These are phyloP conservation scores for Trypanosoma rangeli DNA, from an alignment of 208 protist genomes.

Conservation along the genomic window DNA sequence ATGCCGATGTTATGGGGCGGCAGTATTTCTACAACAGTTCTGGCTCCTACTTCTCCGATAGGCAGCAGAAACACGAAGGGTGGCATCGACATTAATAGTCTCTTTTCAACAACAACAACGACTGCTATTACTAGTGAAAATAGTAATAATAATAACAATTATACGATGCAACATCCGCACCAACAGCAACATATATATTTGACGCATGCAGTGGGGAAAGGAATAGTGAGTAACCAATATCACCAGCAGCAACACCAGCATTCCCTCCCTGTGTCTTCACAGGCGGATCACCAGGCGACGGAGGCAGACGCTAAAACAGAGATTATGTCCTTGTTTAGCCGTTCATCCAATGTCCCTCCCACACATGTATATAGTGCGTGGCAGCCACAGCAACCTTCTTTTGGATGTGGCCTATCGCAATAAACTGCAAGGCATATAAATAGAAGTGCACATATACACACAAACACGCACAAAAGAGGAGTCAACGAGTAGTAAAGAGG, in stretches of 20 bases:
- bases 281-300: slow-evolving; percentile 1
- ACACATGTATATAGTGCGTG: slow-evolving; percentile 42
- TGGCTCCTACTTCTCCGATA: background rate
- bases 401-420: slow-evolving; percentile 23
- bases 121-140: background rate
- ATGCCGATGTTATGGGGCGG: slow-evolving; percentile 19
- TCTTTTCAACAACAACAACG: slow-evolving; percentile 10
- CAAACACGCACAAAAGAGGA: background rate
- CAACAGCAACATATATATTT: background rate
- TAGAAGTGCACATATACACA: too few species aligned
- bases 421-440: slow-evolving; percentile 19
- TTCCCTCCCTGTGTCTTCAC: background rate
- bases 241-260: background rate
- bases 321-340: slow-evolving; percentile 65
- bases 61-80: background rate
- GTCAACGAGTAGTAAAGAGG: background rate
- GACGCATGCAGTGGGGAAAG: background rate
- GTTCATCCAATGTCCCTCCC: background rate
- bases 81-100: slow-evolving; percentile 23
- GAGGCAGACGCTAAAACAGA: slow-evolving; percentile 39
- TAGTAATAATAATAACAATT: too few species aligned
- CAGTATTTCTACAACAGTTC: background rate
- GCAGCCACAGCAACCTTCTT: slow-evolving; percentile 33
- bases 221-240: background rate
- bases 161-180: background rate